Percentiles rank a stretch among this genome's conserved stretches.
Conservation (phyloP, 495 filamentous ascomycete species). For the Tuber borchii region DNA sequence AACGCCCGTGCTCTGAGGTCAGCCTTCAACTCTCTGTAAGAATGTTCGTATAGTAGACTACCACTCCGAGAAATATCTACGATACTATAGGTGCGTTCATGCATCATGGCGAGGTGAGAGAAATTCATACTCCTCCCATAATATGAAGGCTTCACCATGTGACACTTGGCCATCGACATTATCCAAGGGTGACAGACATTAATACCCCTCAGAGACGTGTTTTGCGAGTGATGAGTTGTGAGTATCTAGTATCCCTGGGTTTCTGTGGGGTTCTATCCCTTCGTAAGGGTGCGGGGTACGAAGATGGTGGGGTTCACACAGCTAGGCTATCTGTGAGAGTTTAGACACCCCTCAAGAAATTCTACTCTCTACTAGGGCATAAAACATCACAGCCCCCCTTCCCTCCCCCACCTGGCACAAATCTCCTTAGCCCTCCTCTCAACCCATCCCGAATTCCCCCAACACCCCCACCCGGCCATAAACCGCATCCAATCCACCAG, state of each 20-base stretch:
- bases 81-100: not conserved
- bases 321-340: not conserved
- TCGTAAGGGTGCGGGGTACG: not conserved
- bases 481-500: slow-evolving; percentile 50
- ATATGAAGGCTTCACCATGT: not conserved
- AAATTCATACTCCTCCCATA: not conserved
- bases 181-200: not conserved
- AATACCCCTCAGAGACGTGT: not conserved
- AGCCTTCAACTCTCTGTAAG: no score
- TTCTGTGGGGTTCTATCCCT: not conserved
- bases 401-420: slow-evolving; percentile 10
- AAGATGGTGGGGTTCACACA: not conserved
- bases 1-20: no score
- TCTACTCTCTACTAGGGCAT: not conserved
- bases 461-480: slow-evolving; percentile 49
- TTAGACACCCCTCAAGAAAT: not conserved
- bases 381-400: slow-evolving; percentile 11
- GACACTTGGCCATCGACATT: not conserved
- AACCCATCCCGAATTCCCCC: slow-evolving; percentile 48
- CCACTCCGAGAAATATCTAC: not conserved
- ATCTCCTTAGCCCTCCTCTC: slow-evolving; percentile 23
- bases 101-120: not conserved
- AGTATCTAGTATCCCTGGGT: not conserved
- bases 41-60: no score
- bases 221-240: not conserved